phyloP scores from a whole-genome alignment of 805 yeast species.

The Sungouiozyma ichnusensis region DNA sequence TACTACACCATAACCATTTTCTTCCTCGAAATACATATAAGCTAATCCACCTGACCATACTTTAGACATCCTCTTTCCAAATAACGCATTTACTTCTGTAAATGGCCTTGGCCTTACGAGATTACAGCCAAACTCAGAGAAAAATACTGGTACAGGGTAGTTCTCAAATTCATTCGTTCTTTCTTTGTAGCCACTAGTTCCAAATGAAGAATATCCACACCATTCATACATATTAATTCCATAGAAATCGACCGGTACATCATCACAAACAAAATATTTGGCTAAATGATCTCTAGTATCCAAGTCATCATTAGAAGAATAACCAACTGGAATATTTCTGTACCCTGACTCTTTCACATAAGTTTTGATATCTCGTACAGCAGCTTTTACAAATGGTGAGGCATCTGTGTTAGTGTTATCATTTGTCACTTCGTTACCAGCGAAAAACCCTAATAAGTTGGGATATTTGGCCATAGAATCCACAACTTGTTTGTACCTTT shows the following conservation, averaged over 20 bases:
- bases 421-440: slow-evolving; percentile 95
- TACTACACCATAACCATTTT: slow-evolving; percentile 65
- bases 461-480: slow-evolving; percentile 69
- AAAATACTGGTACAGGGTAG: slow-evolving; percentile 63
- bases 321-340: slow-evolving; percentile 85
- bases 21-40: slow-evolving; percentile 74
- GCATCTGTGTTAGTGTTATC: slow-evolving; percentile 75
- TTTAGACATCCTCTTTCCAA: slow-evolving; percentile 56
- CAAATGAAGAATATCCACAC: slow-evolving; percentile 63
- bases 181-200: slow-evolving; percentile 53
- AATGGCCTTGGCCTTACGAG: slow-evolving; percentile 55
- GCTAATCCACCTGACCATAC: slow-evolving; percentile 85
- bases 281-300: slow-evolving; percentile 72
- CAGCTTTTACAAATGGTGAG: slow-evolving; percentile 92
- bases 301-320: slow-evolving; percentile 82
- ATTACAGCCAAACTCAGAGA: slow-evolving; percentile 78
- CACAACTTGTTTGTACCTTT: slow-evolving; percentile 72
- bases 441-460: slow-evolving; percentile 87
- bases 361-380: slow-evolving; percentile 76
- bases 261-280: slow-evolving; percentile 77
- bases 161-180: slow-evolving; percentile 53
- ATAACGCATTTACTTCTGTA: slow-evolving; percentile 58
- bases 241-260: slow-evolving; percentile 55
- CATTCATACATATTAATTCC: slow-evolving; percentile 84
- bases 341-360: slow-evolving; percentile 55